A percentile compares a stretch with the other conserved stretches of the same genome.
These are phyloP conservation scores for Barnettozyma vustinii DNA, from an alignment of 805 yeast genomes.

Conservation along the genomic window DNA sequence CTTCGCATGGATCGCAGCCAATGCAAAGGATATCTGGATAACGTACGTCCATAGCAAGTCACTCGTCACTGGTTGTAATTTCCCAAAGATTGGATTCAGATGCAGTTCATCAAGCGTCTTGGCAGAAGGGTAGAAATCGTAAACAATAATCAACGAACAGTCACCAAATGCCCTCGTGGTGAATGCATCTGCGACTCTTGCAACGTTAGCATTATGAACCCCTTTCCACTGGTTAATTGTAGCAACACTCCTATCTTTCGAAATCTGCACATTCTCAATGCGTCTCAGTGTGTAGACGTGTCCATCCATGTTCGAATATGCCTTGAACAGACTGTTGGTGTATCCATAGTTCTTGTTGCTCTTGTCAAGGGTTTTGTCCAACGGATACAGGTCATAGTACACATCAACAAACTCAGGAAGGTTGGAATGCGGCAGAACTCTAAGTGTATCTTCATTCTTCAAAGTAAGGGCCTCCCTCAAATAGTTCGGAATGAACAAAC, in stretches of 20 bases:
- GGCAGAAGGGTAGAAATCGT: constrained; percentile 81
- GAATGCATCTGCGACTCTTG: constrained; percentile 72
- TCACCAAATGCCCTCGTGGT: constrained; percentile 85
- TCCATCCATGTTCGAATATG: constrained; percentile 74
- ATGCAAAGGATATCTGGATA: constrained; percentile 68
- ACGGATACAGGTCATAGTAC: constrained; percentile 81
- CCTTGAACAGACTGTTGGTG: constrained; percentile 67
- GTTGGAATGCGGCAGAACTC: constrained; percentile 50
- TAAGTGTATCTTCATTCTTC: constrained; percentile 77
- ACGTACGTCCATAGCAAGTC: constrained; percentile 69
- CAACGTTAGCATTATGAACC: constrained; percentile 52
- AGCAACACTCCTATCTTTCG: constrained; percentile 54
- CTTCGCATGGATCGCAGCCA: constrained; percentile 59
- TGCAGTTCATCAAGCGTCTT: constrained; percentile 67
- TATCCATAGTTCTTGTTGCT: constrained; percentile 40
- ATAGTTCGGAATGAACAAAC: constrained; percentile 66
- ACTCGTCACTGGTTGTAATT: constrained; percentile 51
- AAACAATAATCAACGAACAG: constrained; percentile 65
- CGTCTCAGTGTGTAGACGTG: constrained; percentile 70
- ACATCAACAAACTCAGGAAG: constrained; percentile 75
- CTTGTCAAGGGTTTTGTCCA: constrained; percentile 47
- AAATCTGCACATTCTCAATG: constrained; percentile 52
- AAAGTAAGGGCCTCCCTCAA: constrained; percentile 65
- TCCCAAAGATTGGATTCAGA: constrained; percentile 37
- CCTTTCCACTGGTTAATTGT: constrained; percentile 64